Percentiles rank a stretch among this genome's conserved stretches.
phyloP scores from a whole-genome alignment of 2,329 filamentous ascomycete species.

The Phialophora macrospora region DNA sequence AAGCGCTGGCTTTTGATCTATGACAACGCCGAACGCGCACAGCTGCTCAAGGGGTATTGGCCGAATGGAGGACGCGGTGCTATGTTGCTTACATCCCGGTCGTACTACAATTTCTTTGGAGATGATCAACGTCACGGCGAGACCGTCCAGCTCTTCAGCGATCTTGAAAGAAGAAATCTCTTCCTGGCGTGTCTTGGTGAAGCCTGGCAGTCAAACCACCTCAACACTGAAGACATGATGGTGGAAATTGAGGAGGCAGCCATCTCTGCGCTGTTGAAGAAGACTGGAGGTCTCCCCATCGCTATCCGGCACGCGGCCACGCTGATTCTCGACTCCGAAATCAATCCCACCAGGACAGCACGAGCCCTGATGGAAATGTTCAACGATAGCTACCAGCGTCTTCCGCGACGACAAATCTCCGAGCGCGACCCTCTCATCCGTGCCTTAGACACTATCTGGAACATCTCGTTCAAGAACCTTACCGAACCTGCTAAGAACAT shows the following conservation, averaged over 20 bases:
- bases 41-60: conserved; percentile 39
- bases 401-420: conserved; percentile 13
- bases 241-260: conserved; percentile 20
- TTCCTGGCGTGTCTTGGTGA: conserved; percentile 17
- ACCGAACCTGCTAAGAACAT: conserved; percentile 11
- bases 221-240: conserved; percentile 15
- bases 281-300: conserved; percentile 21
- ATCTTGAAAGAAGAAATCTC: conserved; percentile 14
- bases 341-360: background rate
- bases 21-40: conserved; percentile 34
- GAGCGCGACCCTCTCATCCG: conserved; percentile 7
- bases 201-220: conserved; percentile 12
- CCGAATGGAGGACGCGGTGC: conserved; percentile 36
- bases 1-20: conserved; percentile 27
- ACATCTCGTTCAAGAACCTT: conserved; percentile 20
- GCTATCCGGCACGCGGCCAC: conserved; percentile 21
- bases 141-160: conserved; percentile 15
- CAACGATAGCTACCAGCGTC: conserved; percentile 6
- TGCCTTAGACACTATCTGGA: conserved; percentile 21
- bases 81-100: conserved; percentile 39
- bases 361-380: conserved; percentile 17
- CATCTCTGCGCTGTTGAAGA: conserved; percentile 13
- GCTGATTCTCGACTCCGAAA: conserved; percentile 16
- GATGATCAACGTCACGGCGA: conserved; percentile 29
- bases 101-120: conserved; percentile 40